Conservation (phyloP, 306 rosid species). For the Cicer bijugum region DNA sequence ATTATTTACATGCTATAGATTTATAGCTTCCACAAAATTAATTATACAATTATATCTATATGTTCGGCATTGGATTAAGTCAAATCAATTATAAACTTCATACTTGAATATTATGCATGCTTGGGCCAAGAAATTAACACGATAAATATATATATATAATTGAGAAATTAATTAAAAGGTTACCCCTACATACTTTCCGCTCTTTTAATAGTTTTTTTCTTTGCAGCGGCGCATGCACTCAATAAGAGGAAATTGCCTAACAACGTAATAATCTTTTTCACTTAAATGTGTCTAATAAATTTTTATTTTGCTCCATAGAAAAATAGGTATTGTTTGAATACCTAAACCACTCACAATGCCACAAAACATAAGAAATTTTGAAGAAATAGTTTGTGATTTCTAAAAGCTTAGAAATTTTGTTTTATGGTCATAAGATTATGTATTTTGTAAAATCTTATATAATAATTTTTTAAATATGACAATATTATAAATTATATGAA, state of each 20-base stretch:
- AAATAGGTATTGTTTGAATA: no score
- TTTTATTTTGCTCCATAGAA: no score
- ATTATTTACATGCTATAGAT: background rate
- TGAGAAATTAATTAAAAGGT: background rate
- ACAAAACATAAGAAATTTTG: no score
- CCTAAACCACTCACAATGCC: no score
- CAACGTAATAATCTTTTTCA: no score
- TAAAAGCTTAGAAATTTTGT: no score
- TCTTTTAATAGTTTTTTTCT: background rate
- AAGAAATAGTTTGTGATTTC: no score
- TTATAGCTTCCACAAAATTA: background rate
- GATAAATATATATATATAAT: background rate
- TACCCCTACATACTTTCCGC: background rate
- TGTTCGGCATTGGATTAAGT: constrained; percentile 42
- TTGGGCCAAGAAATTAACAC: background rate
- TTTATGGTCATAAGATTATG: no score
- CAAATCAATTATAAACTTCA: constrained; percentile 34
- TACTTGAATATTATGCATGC: background rate
- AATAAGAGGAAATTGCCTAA: background rate
- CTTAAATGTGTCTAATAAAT: no score
- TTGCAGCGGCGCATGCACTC: background rate
- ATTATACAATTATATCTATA: constrained; percentile 40
- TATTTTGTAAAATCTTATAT: no score
- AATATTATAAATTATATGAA: no score
- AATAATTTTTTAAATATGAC: no score